Base-by-base conservation (phyloP, 805 yeast genomes). In the Ogataea saltuana region DNA sequence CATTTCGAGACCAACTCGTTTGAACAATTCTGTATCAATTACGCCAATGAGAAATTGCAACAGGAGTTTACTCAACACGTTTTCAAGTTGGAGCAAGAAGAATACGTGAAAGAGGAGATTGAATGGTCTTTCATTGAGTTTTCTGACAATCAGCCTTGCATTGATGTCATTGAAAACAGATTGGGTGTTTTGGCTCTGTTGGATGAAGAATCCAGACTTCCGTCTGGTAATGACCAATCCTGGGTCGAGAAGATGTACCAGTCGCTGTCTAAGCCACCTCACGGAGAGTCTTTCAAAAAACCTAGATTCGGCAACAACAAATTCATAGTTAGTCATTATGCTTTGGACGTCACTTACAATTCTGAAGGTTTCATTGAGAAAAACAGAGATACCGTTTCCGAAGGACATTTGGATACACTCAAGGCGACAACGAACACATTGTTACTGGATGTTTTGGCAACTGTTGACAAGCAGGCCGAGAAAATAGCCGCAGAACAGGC, bases 51-150 rank as follows among this genome's bases (percentile, higher is more conserved):
- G 70, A 91, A 91, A 68, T 75, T 91, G 56, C 98, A 91, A 68
- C 98, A 91, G 67, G 97, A 91, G 65, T 91, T 91, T 68, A 91
- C 90, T 59, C 97, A 89, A 70, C 97, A 91, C 59, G 97, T 91
- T 41, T 91, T 91, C 78, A 91, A 91, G 63, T 76, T 93, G 49
- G 99, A 91, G 63, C 98, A 93, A 71, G 96, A 90, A 60, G 97
- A 93, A 62, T 91, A 91, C 62, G 76, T 89, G 41, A 80, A 78
- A 46, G 98, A 91, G 69, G 85, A 90, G 60, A 90, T 91, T 51
- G 93, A 90, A 63, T 91, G 98, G 97, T 84, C 91, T 8, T 91
- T 91, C 58, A 91, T 91, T 57, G 97, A 91, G 57, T 91, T 90
- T 59, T 81, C 93, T 41, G 99, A 91, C 64, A 91, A 91, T 64